phyloP scores from a whole-genome alignment of 805 yeast genomes.

The Ascoidea tarda region DNA sequence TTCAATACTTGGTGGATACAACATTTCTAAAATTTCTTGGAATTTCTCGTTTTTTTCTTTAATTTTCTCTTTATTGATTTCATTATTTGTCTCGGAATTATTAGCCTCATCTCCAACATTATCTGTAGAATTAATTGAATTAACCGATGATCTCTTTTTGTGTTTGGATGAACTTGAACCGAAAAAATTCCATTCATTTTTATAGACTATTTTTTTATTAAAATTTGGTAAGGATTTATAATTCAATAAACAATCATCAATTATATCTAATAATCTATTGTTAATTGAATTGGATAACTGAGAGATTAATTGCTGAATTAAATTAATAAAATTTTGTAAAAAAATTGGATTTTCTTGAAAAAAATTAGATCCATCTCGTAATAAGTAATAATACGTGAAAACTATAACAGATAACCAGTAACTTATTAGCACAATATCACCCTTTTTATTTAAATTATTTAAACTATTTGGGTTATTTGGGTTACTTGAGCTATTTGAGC shows the following conservation, averaged over 20 bases:
- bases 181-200: constrained; percentile 55
- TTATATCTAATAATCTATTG: constrained; percentile 36
- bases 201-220: constrained; percentile 45
- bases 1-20: constrained; percentile 73
- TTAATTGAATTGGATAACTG: constrained; percentile 55
- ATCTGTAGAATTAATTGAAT: constrained; percentile 10
- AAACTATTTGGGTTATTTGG: background rate
- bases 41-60: constrained; percentile 28
- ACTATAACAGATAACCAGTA: constrained; percentile 83
- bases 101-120: constrained; percentile 12
- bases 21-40: constrained; percentile 57
- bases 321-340: constrained; percentile 41
- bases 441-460: constrained; percentile 3
- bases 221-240: constrained; percentile 77
- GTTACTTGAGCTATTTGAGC: background rate
- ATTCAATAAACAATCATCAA: constrained; percentile 58
- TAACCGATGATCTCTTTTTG: too few species aligned
- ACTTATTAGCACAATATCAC: constrained; percentile 54
- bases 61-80: constrained; percentile 38
- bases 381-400: constrained; percentile 62
- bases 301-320: constrained; percentile 47
- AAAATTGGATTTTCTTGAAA: constrained; percentile 40
- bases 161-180: constrained; percentile 14
- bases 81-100: constrained; percentile 11
- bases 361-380: constrained; percentile 44